phyloP scores from a whole-genome alignment of 495 filamentous ascomycete species.

The Lasiosphaeria ovina region DNA sequence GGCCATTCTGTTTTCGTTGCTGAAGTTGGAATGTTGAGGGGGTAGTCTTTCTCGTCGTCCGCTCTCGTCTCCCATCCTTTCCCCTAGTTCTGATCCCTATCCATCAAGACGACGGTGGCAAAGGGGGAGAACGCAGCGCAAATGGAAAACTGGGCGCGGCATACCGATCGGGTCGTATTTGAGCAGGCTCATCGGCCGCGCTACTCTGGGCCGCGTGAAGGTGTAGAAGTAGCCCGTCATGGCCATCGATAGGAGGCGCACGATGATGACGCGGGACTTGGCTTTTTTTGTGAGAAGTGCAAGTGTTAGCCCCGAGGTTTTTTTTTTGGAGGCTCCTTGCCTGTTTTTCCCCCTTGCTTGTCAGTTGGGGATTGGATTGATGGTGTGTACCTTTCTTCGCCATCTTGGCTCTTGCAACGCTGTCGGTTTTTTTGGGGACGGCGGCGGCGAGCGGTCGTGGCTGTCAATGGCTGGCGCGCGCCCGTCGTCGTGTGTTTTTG shows the following conservation, averaged over 20 bases:
- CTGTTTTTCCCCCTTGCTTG: background rate
- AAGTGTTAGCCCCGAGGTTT: background rate
- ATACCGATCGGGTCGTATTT: conserved; percentile 98
- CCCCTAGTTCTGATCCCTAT: too few relatives aligned
- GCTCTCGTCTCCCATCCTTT: too few relatives aligned
- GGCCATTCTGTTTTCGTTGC: background rate
- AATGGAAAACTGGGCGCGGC: conserved; percentile 24
- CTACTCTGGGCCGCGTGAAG: conserved; percentile 73
- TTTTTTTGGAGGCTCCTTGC: background rate
- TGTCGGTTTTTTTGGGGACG: conserved; percentile 3
- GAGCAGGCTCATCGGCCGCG: conserved; percentile 89
- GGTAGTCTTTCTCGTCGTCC: background rate
- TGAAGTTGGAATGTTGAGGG: background rate
- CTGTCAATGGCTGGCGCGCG: background rate
- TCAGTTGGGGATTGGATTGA: background rate
- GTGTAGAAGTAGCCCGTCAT: conserved; percentile 97
- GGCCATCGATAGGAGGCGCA: conserved; percentile 97
- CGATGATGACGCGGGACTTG: conserved; percentile 87
- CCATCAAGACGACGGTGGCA: too few relatives aligned
- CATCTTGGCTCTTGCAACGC: conserved; percentile 36
- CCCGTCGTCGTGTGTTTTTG: too few relatives aligned
- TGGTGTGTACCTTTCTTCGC: conserved; percentile 51
- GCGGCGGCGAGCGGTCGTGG: conserved; percentile 2
- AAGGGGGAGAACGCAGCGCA: too few relatives aligned
- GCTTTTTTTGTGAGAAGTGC: conserved; percentile 44